Evolutionary conservation across 1,284 basidiomycete genomes (phyloP).

Genomic region (Stereum hirsutum): DNA sequence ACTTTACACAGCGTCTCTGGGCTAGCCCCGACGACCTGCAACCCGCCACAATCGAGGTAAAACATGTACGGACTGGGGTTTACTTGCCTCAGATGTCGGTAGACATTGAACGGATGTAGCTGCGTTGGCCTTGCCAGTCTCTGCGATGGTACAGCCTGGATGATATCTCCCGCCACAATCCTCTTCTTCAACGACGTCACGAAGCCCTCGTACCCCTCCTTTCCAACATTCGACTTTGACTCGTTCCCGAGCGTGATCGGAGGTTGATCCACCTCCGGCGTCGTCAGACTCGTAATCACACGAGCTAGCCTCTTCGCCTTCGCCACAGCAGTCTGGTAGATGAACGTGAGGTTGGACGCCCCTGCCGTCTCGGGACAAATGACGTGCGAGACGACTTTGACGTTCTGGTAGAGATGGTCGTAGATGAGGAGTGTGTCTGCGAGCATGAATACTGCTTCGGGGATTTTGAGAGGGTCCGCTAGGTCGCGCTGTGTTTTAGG

Average conservation of each 20-base stretch:
- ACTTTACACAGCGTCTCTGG: slow-evolving; percentile 98
- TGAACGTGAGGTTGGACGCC: slow-evolving; percentile 57
- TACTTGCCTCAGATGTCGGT: slow-evolving; percentile 85
- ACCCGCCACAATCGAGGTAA: slow-evolving; percentile 88
- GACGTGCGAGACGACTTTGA: slow-evolving; percentile 95
- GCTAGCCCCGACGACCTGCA: slow-evolving; percentile 93
- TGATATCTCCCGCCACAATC: slow-evolving; percentile 95
- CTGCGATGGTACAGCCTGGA: slow-evolving; percentile 97
- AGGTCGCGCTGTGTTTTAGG: slow-evolving; percentile 77
- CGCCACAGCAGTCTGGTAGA: slow-evolving; percentile 75
- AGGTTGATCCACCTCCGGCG: slow-evolving; percentile 58
- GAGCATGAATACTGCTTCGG: slow-evolving; percentile 96
- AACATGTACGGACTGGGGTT: slow-evolving; percentile 99
- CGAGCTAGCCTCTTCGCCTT: slow-evolving; percentile 74
- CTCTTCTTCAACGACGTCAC: slow-evolving; percentile 92
- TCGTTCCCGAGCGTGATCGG: slow-evolving; percentile 66
- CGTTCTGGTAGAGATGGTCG: slow-evolving; percentile 92
- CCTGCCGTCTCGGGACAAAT: slow-evolving; percentile 69
- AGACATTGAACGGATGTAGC: slow-evolving; percentile 96
- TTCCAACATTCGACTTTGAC: slow-evolving; percentile 87
- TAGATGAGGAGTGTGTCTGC: slow-evolving; percentile 92
- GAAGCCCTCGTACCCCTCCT: slow-evolving; percentile 86
- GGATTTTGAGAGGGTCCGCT: slow-evolving; percentile 74
- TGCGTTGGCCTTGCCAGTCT: slow-evolving; percentile 78
- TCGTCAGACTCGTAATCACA: slow-evolving; percentile 46